Percentiles rank a stretch among this genome's conserved stretches.
Conservation (phyloP, 306 rosid species). For the Cucurbita argyrosperma region DNA sequence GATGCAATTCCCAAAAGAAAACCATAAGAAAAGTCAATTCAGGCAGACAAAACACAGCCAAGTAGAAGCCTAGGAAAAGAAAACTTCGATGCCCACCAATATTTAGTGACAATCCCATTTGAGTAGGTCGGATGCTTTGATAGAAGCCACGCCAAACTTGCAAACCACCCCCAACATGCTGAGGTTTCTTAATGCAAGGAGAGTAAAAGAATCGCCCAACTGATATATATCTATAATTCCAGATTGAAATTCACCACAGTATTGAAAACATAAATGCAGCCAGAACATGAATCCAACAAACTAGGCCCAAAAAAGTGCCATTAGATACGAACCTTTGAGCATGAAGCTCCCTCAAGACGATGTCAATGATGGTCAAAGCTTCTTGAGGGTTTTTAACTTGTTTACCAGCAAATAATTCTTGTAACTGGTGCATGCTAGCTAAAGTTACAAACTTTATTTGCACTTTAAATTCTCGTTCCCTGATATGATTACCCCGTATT, state of each 20-base stretch:
- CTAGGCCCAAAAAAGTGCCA: background rate
- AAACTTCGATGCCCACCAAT: slow-evolving; percentile 39
- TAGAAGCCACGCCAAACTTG: slow-evolving; percentile 98
- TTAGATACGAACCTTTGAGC: slow-evolving; percentile 45
- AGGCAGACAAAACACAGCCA: background rate
- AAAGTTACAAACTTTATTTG: slow-evolving; percentile 79
- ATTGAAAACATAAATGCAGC: background rate
- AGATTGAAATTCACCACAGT: background rate
- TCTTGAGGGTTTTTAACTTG: slow-evolving; percentile 92
- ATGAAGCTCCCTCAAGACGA: slow-evolving; percentile 81
- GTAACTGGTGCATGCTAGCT: slow-evolving; percentile 85
- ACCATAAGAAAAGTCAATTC: background rate
- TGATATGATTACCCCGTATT: slow-evolving; percentile 29
- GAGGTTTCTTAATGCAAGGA: slow-evolving; percentile 65
- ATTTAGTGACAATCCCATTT: slow-evolving; percentile 90
- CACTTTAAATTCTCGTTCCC: slow-evolving; percentile 71
- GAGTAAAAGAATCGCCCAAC: slow-evolving; percentile 89
- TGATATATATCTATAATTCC: slow-evolving; percentile 54
- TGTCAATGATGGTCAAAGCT: slow-evolving; percentile 86
- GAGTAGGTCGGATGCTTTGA: slow-evolving; percentile 95
- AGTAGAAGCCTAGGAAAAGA: background rate
- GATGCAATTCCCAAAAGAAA: background rate
- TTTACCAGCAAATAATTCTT: slow-evolving; percentile 72
- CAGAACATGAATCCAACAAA: slow-evolving; percentile 2
- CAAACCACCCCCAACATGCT: slow-evolving; percentile 82